Percentiles rank a stretch among this genome's conserved stretches.
Conservation (phyloP, 2,329 filamentous ascomycete genomes). For the Cadophora sp. region DNA sequence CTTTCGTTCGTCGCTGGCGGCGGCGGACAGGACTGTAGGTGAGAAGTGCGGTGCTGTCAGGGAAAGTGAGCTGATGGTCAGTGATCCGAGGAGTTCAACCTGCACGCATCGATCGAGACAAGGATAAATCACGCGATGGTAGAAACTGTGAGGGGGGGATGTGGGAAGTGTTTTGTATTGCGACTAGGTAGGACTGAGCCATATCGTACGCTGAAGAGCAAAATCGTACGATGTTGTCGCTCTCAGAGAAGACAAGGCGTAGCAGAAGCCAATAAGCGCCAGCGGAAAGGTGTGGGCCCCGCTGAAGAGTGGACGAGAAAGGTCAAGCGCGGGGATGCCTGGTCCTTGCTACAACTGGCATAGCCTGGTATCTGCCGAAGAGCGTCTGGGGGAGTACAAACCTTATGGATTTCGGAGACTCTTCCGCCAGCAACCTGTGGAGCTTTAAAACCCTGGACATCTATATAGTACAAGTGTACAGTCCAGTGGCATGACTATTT, state of each 20-base stretch:
- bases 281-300: background rate
- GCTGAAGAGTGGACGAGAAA: background rate
- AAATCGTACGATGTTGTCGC: constrained; percentile 18
- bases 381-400: background rate
- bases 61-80: constrained; percentile 15
- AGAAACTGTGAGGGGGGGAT: background rate
- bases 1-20: background rate
- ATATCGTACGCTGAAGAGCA: constrained; percentile 14
- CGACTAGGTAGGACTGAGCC: constrained; percentile 16
- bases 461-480: background rate
- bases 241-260: background rate
- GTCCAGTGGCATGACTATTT: background rate
- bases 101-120: constrained; percentile 18
- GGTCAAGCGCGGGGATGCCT: constrained; percentile 1
- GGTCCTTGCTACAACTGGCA: background rate
- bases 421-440: background rate
- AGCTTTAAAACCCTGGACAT: background rate
- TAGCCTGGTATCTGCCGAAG: background rate
- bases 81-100: constrained; percentile 8
- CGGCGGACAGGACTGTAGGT: background rate
- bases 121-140: constrained; percentile 25
- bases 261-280: background rate
- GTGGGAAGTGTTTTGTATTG: constrained; percentile 21
- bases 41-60: constrained; percentile 5
- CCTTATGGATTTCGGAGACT: background rate